Base-by-base conservation (phyloP, 106 monocot genomes). In the Vanilla planifolia region DNA sequence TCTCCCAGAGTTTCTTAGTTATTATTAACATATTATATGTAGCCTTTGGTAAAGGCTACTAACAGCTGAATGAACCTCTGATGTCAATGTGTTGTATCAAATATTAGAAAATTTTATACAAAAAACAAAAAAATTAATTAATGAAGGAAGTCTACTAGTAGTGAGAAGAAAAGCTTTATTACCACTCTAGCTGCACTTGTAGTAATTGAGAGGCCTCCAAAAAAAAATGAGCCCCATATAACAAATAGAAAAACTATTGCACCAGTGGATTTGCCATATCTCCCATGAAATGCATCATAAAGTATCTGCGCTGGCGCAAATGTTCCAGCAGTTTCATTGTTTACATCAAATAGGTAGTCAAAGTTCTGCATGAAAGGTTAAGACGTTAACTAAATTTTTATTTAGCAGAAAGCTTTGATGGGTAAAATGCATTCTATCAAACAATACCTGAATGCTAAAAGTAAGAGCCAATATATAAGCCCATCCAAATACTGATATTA, bases 171-270 rank as follows among this genome's bases (percentile, higher is more conserved):
- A n/a, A n/a, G n/a, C n/a, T n/a, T n/a, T n/a, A n/a, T 67, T 74
- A 89, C 89, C 79, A 91, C 90, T 69, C 90, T 78, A 16, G 90
- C 90, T 14, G 90, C 90, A 64, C 90, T 91, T 29, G 90, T 91
- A 36, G 82, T 85, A 62, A 85, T 91, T 11, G 90, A 91, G 60
- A 91, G 85, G 9, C 85, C 90, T 21, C 90, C 90, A 34, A 91
- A 91, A 81, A 90, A 90, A 60, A 85, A 91, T 26, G 90, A 91
- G 53, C 85, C 90, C 90, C 90, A 85, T 27, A 91, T 91, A 16
- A 91, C 55, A 65, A 91, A 76, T 43, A 85, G 63, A 40, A 91
- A 47, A 20, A 82, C 30, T 43, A 91, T 82, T 37, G 90, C 90
- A 1, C 90, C 90, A 10, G 51, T 25, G 0, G 90, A 85, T 37